These are phyloP conservation scores for Eragrostis nindensis DNA, from an alignment of 176 grass and related monocot genomes.

Conservation along the genomic window DNA sequence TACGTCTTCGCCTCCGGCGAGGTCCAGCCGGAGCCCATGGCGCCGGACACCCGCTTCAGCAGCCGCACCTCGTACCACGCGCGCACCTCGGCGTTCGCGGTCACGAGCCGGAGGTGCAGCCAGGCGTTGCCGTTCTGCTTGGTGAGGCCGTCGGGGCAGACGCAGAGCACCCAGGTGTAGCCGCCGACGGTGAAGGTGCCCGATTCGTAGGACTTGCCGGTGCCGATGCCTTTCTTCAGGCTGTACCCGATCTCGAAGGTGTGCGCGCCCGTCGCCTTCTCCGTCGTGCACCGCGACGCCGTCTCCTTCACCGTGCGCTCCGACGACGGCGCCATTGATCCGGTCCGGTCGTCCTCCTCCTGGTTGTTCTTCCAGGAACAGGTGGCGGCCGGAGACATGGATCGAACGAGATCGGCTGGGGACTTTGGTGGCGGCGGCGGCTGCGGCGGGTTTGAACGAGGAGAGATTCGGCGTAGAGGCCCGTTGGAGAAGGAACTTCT, in stretches of 20 bases:
- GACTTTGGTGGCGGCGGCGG: too few species aligned
- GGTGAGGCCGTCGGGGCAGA: not conserved
- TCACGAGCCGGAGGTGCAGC: not conserved
- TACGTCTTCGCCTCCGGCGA: not conserved
- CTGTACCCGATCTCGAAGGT: constrained; percentile 1
- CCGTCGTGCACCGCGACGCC: not conserved
- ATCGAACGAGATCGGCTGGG: too few species aligned
- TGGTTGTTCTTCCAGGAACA: too few species aligned
- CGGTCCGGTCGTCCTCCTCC: too few species aligned
- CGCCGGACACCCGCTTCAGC: not conserved
- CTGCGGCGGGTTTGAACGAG: too few species aligned
- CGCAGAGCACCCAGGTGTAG: not conserved
- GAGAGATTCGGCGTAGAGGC: too few species aligned
- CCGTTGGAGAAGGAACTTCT: too few species aligned
- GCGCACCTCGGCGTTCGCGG: not conserved
- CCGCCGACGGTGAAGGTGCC: constrained; percentile 1
- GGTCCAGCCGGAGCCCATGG: not conserved
- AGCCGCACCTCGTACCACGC: not conserved
- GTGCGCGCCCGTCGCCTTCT: not conserved
- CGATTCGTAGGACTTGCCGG: not conserved
- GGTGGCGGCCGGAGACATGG: too few species aligned
- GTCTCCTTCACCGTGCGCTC: constrained; percentile 4
- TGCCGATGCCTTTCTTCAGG: not conserved
- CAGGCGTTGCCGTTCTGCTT: not conserved
- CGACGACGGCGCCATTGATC: not conserved